Evolutionary conservation across 768 basidiomycete species (phyloP), one percentile per base, ranked within the genome.

Genomic region (Mycena epipterygia): DNA sequence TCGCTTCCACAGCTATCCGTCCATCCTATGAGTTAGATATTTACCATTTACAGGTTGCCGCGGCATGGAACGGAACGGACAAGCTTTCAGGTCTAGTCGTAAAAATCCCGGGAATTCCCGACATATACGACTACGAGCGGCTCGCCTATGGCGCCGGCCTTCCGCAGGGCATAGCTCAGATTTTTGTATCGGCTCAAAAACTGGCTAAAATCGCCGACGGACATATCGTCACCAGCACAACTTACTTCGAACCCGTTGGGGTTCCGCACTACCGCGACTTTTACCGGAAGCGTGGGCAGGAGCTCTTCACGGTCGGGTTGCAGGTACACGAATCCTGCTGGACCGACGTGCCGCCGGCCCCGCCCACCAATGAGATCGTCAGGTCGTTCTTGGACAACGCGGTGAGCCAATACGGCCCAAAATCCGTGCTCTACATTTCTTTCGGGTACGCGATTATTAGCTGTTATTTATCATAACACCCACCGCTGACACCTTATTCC

Each of bases 381-480:
- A 53, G 33, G 23, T 32, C 32, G 19, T 71, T 71, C 30, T 46
- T 71, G 33, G 59, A 66, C 19, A 19, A 30, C 27, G 58, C 58
- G 19, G 14, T 56, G 41, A 5, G 58, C 17, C 39, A 66, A 19
- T 56, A 71, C 35, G 70, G 70, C 12, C 16, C 55, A 3, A 66
- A 48, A 14, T 71, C 64, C 21, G 70, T 60, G 27, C 64, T 71
- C 25, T 71, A 71, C 30, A 71, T 71, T 5, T 71, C 70, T 14
- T 71, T 71, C n/a, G 70, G 70, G 70, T 71, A 29, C n/a, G 60
- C 58, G 21, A 29, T 25, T 1, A 1, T 16, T 32, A 19, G 25
- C 29, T 27, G n/a, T 2, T 39, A 9, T 42, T 39, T 30, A 3
- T 30, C 7, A 14, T 27, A n/a, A n/a, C n/a, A n/a, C n/a, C n/a